A percentile compares a stretch with the other conserved stretches of the same genome.
These are phyloP conservation scores for Macrolepiota fuliginosa DNA, from an alignment of 768 basidiomycete species.

Conservation along the genomic window DNA sequence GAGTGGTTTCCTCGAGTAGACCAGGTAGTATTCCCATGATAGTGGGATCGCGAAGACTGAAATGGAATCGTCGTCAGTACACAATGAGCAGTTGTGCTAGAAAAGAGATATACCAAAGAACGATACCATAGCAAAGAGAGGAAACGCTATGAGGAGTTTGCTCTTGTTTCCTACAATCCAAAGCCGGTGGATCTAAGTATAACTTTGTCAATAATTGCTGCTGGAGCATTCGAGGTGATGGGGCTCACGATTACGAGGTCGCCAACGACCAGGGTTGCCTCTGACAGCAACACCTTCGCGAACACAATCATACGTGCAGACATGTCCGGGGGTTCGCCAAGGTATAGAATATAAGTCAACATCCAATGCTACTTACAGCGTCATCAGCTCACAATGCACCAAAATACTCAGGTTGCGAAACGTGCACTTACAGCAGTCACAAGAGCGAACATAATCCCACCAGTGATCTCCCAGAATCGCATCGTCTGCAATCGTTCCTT, in stretches of 20 bases:
- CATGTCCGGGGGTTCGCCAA: background rate
- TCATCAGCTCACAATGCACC: background rate
- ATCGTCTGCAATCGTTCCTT: constrained; percentile 1
- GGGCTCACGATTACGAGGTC: background rate
- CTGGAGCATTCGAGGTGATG: background rate
- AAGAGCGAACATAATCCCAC: background rate
- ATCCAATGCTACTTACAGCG: background rate
- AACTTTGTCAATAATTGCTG: background rate
- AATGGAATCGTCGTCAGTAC: background rate
- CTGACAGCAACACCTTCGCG: background rate
- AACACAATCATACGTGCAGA: background rate
- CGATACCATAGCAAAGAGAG: background rate
- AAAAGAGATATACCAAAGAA: background rate
- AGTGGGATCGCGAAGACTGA: constrained; percentile 7
- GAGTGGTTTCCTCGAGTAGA: constrained; percentile 1
- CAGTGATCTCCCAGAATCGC: constrained; percentile 6
- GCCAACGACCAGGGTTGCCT: background rate
- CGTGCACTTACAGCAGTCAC: background rate
- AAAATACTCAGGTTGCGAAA: background rate
- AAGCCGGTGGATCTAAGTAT: background rate
- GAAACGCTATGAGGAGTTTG: constrained; percentile 2
- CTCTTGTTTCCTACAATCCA: constrained; percentile 5
- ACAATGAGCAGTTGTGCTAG: background rate
- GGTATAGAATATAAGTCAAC: background rate
- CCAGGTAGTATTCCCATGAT: constrained; percentile 4